phyloP scores from a whole-genome alignment of 345 rosid species.

The Lumnitzera littorea region DNA sequence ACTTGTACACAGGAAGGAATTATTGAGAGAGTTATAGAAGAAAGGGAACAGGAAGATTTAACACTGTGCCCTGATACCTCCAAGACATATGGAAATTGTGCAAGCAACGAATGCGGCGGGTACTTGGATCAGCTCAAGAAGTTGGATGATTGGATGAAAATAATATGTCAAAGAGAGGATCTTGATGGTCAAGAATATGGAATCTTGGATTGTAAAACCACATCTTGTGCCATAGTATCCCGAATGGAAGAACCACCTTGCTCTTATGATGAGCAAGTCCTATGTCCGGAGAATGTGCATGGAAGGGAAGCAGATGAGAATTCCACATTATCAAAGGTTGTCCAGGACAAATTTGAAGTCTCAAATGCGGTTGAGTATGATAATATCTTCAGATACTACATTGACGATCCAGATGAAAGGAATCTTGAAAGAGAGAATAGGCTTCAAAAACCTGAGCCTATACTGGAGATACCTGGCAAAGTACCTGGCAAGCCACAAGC shows the following conservation, averaged over 20 bases:
- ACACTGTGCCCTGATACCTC: no score
- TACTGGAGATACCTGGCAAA: no score
- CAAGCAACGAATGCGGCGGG: background rate
- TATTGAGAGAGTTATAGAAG: no score
- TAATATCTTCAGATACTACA: background rate
- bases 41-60: no score
- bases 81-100: no score
- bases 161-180: background rate
- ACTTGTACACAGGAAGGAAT: no score
- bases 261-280: background rate
- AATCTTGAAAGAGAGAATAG: no score
- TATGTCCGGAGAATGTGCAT: background rate
- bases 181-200: background rate
- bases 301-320: constrained; percentile 1
- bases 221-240: no score
- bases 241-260: no score
- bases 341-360: background rate
- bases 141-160: background rate
- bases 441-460: no score
- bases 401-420: background rate
- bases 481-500: no score
- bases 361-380: background rate
- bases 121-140: background rate
- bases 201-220: no score
- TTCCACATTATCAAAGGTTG: background rate